Percentiles rank a stretch among this genome's conserved stretches.
Evolutionary conservation across 148 eudicot genomes (phyloP).

Genomic region (Rhododendron ovatum): DNA sequence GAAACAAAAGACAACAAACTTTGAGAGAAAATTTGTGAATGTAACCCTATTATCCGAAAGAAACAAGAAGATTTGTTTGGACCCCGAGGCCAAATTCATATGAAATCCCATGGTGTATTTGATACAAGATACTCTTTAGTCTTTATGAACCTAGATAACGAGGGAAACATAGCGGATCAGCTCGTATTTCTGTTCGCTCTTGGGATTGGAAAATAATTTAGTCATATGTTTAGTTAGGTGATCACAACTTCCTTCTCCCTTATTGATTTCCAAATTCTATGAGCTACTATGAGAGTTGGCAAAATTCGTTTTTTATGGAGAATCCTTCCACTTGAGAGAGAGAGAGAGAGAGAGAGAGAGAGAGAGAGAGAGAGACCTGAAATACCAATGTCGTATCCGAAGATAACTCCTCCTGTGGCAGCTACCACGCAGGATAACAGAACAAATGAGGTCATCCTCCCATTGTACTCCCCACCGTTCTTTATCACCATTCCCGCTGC

Average conservation of each 20-base stretch:
- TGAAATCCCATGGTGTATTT: background rate
- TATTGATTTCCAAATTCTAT: background rate
- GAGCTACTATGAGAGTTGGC: background rate
- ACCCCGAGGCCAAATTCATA: background rate
- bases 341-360: background rate
- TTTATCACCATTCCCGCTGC: background rate
- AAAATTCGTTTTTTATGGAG: background rate
- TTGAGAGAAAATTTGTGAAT: background rate
- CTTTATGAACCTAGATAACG: background rate
- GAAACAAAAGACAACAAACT: background rate
- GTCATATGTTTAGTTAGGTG: background rate
- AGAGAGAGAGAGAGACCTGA: conserved; percentile 26
- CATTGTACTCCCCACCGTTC: conserved; percentile 10
- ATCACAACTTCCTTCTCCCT: background rate
- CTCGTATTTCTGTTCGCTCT: background rate
- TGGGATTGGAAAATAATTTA: background rate
- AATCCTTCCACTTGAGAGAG: background rate
- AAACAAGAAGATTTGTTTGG: background rate
- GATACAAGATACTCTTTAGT: background rate
- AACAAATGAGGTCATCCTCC: conserved; percentile 18
- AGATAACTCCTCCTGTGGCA: conserved; percentile 40
- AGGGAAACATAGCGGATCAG: background rate
- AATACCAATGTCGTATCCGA: conserved; percentile 46
- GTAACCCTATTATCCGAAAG: background rate
- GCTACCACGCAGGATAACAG: conserved; percentile 32